These are phyloP conservation scores for Debaryomyces fabryi DNA, from an alignment of 1,139 yeast species.

Conservation along the genomic window DNA sequence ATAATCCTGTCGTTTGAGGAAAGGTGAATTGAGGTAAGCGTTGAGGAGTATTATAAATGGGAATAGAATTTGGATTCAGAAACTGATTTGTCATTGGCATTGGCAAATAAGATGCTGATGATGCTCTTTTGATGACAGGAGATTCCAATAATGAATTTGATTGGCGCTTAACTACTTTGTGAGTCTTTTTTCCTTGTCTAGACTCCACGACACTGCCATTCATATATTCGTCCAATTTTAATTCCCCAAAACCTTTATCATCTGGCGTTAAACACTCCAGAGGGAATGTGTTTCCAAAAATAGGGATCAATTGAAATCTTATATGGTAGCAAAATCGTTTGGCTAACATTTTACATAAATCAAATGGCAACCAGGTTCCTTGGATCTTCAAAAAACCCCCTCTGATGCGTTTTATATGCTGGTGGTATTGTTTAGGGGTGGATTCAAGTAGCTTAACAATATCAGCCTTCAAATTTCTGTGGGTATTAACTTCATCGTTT, in stretches of 20 bases:
- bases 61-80: not conserved
- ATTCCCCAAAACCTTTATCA: constrained; percentile 70
- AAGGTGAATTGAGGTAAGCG: not conserved
- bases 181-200: not conserved
- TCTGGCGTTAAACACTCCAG: constrained; percentile 66
- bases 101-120: not conserved
- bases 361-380: constrained; percentile 91
- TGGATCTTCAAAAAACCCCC: constrained; percentile 94
- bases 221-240: constrained; percentile 39
- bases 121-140: constrained; percentile 2
- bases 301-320: constrained; percentile 73
- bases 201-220: constrained; percentile 8
- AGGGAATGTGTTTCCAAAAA: constrained; percentile 79
- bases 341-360: constrained; percentile 69
- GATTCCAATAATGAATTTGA: constrained; percentile 6
- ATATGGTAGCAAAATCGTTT: constrained; percentile 77
- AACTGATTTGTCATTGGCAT: not conserved
- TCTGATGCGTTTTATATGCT: constrained; percentile 70
- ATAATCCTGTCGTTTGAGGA: not conserved
- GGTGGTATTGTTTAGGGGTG: constrained; percentile 67
- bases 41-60: not conserved
- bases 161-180: constrained; percentile 22
- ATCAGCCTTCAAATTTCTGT: constrained; percentile 63
- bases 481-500: constrained; percentile 12
- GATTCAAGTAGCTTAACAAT: constrained; percentile 74